phyloP scores from a whole-genome alignment of 169 alveolate species.

The Plasmodium fragile region DNA sequence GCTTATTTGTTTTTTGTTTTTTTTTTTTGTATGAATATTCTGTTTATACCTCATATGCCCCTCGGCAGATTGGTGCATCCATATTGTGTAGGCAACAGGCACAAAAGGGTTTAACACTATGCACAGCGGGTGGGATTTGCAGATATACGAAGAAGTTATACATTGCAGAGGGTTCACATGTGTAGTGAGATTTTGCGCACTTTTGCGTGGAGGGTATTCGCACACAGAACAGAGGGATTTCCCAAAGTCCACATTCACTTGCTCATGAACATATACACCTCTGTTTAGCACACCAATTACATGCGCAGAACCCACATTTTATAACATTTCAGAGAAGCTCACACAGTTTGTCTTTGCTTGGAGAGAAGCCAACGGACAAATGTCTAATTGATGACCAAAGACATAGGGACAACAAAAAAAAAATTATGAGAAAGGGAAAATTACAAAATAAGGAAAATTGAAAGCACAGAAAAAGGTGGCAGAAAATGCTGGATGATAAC shows the following conservation, averaged over 20 bases:
- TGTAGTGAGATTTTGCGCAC: not conserved
- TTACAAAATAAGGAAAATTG: constrained; percentile 5
- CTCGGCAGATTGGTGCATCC: not conserved
- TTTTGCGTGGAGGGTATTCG: not conserved
- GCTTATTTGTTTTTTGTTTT: not conserved
- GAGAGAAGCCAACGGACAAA: not conserved
- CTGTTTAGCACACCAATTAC: not conserved
- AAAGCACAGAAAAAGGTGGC: not conserved
- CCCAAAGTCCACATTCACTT: not conserved
- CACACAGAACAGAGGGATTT: not conserved
- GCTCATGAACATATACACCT: not conserved
- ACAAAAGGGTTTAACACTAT: not conserved
- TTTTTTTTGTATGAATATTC: not conserved
- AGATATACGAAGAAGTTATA: not conserved
- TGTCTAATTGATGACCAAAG: not conserved
- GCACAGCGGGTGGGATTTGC: not conserved
- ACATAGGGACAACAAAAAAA: not conserved
- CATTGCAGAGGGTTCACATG: not conserved
- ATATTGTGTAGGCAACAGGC: not conserved
- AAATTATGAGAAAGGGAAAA: constrained; percentile 8
- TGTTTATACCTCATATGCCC: not conserved
- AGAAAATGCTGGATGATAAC: not conserved
- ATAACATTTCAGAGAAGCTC: not conserved
- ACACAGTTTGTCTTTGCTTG: not conserved
- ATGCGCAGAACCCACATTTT: not conserved